Conservation (phyloP, 768 basidiomycete genomes). For the Tylopilus subfusipes region DNA sequence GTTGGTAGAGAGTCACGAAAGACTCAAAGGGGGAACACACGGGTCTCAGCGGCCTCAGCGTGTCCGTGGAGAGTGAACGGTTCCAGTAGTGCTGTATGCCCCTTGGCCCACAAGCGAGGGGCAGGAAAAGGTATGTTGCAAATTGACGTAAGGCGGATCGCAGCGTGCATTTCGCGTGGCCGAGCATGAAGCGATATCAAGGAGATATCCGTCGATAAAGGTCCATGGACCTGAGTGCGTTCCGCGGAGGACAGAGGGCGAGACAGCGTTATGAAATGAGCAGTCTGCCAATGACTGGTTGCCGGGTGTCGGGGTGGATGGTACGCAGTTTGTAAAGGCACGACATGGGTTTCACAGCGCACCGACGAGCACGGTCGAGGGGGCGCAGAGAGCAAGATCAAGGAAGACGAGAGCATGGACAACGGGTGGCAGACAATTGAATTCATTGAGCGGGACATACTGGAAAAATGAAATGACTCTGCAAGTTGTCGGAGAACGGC, state of each 20-base stretch:
- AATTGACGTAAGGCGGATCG: constrained; percentile 30
- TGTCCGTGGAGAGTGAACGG: constrained; percentile 29
- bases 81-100: constrained; percentile 15
- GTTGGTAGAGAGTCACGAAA: constrained; percentile 12
- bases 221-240: constrained; percentile 16
- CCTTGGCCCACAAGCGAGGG: constrained; percentile 31
- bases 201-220: constrained; percentile 30
- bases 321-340: not conserved
- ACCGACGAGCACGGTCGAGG: constrained; percentile 21
- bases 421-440: constrained; percentile 30
- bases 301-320: constrained; percentile 2
- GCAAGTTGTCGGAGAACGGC: constrained; percentile 22
- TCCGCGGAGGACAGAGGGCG: not conserved
- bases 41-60: constrained; percentile 16
- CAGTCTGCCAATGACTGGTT: not conserved
- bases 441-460: constrained; percentile 25
- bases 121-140: constrained; percentile 30
- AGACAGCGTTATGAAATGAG: not conserved
- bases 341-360: constrained; percentile 1
- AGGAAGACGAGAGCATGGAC: constrained; percentile 20
- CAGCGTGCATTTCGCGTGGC: constrained; percentile 19
- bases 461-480: constrained; percentile 27
- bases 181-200: constrained; percentile 15
- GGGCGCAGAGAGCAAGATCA: constrained; percentile 10
- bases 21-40: constrained; percentile 12